Conservation (phyloP, 371 early-diverging fungal genomes). For the Zychaea mexicana region DNA sequence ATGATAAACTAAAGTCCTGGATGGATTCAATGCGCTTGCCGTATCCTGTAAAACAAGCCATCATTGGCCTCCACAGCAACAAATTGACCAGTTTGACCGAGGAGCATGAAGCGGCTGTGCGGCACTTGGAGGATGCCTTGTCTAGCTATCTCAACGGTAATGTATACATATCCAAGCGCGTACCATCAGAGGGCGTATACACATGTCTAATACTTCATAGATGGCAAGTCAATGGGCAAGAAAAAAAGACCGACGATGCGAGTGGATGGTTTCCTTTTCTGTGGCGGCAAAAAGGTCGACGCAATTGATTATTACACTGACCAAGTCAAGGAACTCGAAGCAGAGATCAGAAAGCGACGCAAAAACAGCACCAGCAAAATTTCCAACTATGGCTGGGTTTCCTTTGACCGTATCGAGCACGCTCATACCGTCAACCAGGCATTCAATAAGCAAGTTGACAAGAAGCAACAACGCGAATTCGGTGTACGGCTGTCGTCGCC, state of each 20-base stretch:
- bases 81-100: conserved; percentile 69
- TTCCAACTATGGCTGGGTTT: conserved; percentile 78
- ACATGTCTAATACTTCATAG: conserved; percentile 21
- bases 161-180: conserved; percentile 7
- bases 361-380: conserved; percentile 39
- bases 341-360: conserved; percentile 65
- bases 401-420: conserved; percentile 63
- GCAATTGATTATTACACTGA: conserved; percentile 74
- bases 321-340: conserved; percentile 63
- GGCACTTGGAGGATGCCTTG: conserved; percentile 67
- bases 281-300: conserved; percentile 68
- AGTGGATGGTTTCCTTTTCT: conserved; percentile 36
- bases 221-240: conserved; percentile 45
- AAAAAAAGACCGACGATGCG: conserved; percentile 58
- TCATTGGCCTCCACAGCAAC: conserved; percentile 74
- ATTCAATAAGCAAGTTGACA: conserved; percentile 12
- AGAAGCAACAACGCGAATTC: conserved; percentile 12
- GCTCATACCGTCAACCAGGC: conserved; percentile 55
- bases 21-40: conserved; percentile 45
- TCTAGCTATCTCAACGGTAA: conserved; percentile 63
- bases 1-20: conserved; percentile 56
- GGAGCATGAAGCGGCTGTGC: conserved; percentile 70
- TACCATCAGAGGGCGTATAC: no score
- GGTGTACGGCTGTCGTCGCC: conserved; percentile 65
- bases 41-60: conserved; percentile 57